Evolutionary conservation across 768 basidiomycete species (phyloP).

Genomic region (Asterophora lycoperdoides): DNA sequence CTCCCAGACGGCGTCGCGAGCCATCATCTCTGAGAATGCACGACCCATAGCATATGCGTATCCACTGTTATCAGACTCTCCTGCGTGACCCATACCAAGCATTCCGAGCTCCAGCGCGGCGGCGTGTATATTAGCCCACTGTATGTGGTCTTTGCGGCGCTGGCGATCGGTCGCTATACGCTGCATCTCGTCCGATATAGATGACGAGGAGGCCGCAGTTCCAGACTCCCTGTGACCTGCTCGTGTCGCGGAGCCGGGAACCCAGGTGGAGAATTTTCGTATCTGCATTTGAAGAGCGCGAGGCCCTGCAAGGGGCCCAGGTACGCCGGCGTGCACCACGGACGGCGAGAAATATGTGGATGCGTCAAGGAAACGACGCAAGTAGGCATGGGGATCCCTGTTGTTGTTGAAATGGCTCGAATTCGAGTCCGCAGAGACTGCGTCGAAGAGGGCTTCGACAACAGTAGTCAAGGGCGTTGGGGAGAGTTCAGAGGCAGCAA

Average conservation of each 20-base stretch:
- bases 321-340: constrained; percentile 49
- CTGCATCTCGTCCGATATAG: constrained; percentile 51
- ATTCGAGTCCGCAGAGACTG: constrained; percentile 36
- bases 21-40: constrained; percentile 56
- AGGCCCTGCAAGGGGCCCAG: constrained; percentile 52
- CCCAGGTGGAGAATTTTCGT: constrained; percentile 54
- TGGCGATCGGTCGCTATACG: constrained; percentile 57
- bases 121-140: constrained; percentile 65
- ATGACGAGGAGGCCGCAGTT: constrained; percentile 19
- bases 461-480: constrained; percentile 47
- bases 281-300: constrained; percentile 57
- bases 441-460: constrained; percentile 53
- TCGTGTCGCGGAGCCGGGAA: constrained; percentile 25
- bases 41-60: constrained; percentile 42
- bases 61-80: constrained; percentile 36
- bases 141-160: constrained; percentile 58
- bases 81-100: constrained; percentile 38
- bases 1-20: constrained; percentile 65
- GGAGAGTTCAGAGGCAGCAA: constrained; percentile 44
- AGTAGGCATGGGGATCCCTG: constrained; percentile 36
- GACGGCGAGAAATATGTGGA: constrained; percentile 45
- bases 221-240: constrained; percentile 10
- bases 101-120: constrained; percentile 59
- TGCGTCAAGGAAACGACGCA: constrained; percentile 51
- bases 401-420: constrained; percentile 25